These are phyloP conservation scores for Isoetes engelmannii DNA, from an alignment of 83 land plant genomes.

Conservation along the genomic window DNA sequence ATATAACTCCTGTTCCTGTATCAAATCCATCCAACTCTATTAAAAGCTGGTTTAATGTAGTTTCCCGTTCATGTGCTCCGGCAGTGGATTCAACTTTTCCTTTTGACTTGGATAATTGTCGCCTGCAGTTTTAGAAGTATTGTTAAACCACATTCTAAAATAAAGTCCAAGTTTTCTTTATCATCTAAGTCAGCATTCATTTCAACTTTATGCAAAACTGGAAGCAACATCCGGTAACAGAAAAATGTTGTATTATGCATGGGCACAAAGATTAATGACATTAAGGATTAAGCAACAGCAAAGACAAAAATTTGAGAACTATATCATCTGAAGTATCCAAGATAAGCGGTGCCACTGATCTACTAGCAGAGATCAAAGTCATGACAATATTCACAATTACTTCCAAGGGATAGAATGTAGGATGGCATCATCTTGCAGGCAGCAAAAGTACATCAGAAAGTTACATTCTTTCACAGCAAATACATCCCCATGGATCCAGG, in stretches of 20 bases:
- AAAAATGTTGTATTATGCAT: not conserved
- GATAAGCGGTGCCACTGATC: no score
- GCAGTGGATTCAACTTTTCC: slow-evolving; percentile 58
- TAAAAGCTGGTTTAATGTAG: slow-evolving; percentile 85
- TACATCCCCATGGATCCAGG: no score
- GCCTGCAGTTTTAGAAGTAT: slow-evolving; percentile 39
- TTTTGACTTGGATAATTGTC: slow-evolving; percentile 54
- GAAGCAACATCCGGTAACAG: not conserved
- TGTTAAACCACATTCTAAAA: not conserved
- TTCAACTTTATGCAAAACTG: not conserved
- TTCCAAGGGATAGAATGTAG: no score
- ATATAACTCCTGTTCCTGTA: slow-evolving; percentile 94
- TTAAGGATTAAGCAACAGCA: not conserved
- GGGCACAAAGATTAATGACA: not conserved
- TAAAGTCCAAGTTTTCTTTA: not conserved
- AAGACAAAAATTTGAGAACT: no score
- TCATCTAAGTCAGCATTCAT: not conserved
- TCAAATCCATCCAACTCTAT: slow-evolving; percentile 97
- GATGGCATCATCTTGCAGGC: no score
- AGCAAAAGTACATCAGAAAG: no score
- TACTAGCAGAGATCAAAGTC: no score
- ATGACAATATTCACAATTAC: no score
- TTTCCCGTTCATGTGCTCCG: slow-evolving; percentile 86
- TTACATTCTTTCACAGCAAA: no score
- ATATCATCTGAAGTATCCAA: no score